Base-by-base conservation (phyloP, 768 basidiomycete species). In the Infundibulicybe gibba region DNA sequence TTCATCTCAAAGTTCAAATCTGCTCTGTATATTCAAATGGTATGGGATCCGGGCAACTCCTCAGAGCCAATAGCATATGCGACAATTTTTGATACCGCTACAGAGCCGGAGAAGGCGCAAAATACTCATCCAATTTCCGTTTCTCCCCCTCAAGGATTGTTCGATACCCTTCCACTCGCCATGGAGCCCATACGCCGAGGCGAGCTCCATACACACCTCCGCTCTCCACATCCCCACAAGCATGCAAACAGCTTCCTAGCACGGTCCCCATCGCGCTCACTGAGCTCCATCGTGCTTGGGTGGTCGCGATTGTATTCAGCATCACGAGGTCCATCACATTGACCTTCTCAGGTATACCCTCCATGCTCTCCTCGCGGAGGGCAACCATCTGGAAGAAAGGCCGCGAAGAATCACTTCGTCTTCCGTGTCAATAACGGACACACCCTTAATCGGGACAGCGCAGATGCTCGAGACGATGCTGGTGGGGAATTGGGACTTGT, bases 271-370 rank as follows among this genome's bases (percentile, higher is more conserved):
- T 58, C 51, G 6, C 44, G 40, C n/a, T 46, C 53, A 17, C 49
- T 43, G 33, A 58, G 49, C 41, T 60, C 59, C 56, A 56, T 58
- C 25, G 59, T 60, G 30, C 56, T 58, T 10, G 55, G 58, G 19
- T 57, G 58, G 44, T 57, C 58, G 19, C 58, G 42, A 39, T 59
- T 59, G 11, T 47, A 40, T 48, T 59, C 48, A 59, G 42, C 38
- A 57, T 52, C 38, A 59, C 16, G 1, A 50, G 50, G 48, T 59
- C 58, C 43, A 59, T 48, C 3, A 57, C 50, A 21, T 52, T 44
- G 13, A 50, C 33, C 12, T 47, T 41, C 17, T 45, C 38, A 34
- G 25, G 8, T 25, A 45, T 40, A 5, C 41, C 44, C 15, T 38
- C 43, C 33, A 49, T 44, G 21, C 19, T 17, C 34, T 60, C 58